These are phyloP conservation scores for Logfia minima DNA, from an alignment of 129 eudicot genomes.

Conservation along the genomic window DNA sequence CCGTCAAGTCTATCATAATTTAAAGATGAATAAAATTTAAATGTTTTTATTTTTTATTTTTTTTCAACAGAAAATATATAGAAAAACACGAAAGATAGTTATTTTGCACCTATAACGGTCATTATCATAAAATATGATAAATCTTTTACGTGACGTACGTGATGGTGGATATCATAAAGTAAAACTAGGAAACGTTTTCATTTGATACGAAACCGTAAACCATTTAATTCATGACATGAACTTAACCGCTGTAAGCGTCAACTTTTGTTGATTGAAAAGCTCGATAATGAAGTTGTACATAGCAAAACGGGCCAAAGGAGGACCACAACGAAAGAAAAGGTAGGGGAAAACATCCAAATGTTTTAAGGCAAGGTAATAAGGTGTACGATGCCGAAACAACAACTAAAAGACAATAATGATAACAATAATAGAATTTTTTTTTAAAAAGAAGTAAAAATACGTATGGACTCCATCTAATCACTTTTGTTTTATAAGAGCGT, in stretches of 20 bases:
- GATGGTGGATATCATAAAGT: neutral
- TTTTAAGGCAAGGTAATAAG: neutral
- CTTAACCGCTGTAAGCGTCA: neutral
- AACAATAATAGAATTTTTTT: too few relatives aligned
- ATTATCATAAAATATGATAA: neutral
- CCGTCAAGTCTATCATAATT: too few relatives aligned
- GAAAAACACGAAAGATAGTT: too few relatives aligned
- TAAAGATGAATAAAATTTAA: too few relatives aligned
- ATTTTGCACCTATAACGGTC: too few relatives aligned
- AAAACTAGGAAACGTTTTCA: neutral
- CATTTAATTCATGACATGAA: neutral
- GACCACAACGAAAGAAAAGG: neutral
- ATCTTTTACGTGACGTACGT: neutral
- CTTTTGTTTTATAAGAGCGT: too few relatives aligned
- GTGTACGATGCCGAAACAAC: neutral
- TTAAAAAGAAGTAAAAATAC: too few relatives aligned
- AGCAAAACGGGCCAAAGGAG: constrained; percentile 2
- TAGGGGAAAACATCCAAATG: neutral
- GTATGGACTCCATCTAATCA: too few relatives aligned
- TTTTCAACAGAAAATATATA: too few relatives aligned
- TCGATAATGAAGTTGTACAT: neutral
- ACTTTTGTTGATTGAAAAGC: neutral
- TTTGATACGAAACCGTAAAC: neutral
- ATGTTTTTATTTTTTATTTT: too few relatives aligned
- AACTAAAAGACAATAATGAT: neutral